These are phyloP conservation scores for Thalassiosira mediterranea DNA, from an alignment of 352 stramenopile species.

Conservation along the genomic window DNA sequence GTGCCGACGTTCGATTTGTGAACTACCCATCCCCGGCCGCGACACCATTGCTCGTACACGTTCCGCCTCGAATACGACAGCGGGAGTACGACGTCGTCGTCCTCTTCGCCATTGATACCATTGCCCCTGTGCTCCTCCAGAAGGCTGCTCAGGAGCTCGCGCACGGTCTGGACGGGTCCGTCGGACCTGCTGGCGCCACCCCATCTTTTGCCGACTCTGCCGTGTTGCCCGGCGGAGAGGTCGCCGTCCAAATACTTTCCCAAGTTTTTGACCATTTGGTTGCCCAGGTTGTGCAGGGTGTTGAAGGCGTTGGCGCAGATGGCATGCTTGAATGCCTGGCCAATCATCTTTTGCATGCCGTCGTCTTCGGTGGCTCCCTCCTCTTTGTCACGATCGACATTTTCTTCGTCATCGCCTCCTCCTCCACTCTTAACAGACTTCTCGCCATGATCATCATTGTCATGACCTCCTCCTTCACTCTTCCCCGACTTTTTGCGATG, in stretches of 20 bases:
- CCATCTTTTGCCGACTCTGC: slow-evolving; percentile 12
- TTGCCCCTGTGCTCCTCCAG: slow-evolving; percentile 6
- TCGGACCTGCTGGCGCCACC: not conserved
- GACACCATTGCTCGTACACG: not conserved
- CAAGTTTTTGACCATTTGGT: not conserved
- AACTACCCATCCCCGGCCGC: not conserved
- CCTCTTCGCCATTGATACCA: slow-evolving; percentile 2
- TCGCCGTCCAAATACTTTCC: slow-evolving; percentile 22
- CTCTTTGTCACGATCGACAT: not conserved
- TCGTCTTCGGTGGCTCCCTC: no score
- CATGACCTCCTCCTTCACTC: no score
- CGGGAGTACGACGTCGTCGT: not conserved
- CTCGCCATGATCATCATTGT: not conserved
- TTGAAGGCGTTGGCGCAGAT: slow-evolving; percentile 22
- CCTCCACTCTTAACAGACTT: no score
- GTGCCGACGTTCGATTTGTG: not conserved
- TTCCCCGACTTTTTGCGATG: no score
- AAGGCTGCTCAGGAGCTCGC: slow-evolving; percentile 5
- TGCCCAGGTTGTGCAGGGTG: slow-evolving; percentile 16
- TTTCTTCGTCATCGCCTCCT: not conserved
- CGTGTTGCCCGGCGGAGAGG: slow-evolving; percentile 7
- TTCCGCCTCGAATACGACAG: not conserved
- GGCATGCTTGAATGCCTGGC: slow-evolving; percentile 15
- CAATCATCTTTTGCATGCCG: slow-evolving; percentile 5
- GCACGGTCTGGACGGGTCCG: not conserved